phyloP scores from a whole-genome alignment of 176 grass and related monocot genomes.

The Paspalum notatum region DNA sequence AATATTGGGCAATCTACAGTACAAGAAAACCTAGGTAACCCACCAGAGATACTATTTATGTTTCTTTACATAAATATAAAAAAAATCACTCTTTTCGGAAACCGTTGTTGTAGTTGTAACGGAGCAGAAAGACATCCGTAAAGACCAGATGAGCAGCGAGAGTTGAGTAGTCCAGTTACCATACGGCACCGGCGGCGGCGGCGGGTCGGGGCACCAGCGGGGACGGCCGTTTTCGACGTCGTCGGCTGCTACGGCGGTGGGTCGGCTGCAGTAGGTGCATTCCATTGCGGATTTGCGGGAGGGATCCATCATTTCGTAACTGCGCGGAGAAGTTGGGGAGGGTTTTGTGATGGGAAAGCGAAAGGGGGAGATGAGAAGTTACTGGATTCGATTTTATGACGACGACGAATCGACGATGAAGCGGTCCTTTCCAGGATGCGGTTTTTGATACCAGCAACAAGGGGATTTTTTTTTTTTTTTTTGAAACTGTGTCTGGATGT shows the following conservation, averaged over 20 bases:
- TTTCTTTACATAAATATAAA: neutral
- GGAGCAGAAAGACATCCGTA: neutral
- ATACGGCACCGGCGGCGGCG: neutral
- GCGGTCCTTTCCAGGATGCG: neutral
- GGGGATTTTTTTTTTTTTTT: too few relatives aligned
- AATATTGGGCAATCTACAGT: neutral
- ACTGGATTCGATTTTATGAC: neutral
- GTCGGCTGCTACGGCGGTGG: neutral
- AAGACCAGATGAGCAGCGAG: neutral
- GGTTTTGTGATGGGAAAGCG: neutral
- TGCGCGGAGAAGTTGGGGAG: neutral
- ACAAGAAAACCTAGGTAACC: neutral
- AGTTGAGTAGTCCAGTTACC: neutral
- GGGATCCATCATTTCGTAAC: neutral
- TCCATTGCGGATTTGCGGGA: constrained; percentile 32
- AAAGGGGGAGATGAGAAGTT: neutral
- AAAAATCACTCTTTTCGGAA: neutral
- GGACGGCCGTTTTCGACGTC: neutral
- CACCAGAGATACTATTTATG: neutral
- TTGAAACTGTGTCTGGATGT: too few relatives aligned
- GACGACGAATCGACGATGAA: too few relatives aligned
- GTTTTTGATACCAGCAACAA: too few relatives aligned
- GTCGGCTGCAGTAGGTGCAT: neutral
- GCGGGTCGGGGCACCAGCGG: constrained; percentile 2
- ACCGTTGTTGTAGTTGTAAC: neutral